phyloP scores from a whole-genome alignment of 345 rosid genomes.

The Orychophragmus violaceus region DNA sequence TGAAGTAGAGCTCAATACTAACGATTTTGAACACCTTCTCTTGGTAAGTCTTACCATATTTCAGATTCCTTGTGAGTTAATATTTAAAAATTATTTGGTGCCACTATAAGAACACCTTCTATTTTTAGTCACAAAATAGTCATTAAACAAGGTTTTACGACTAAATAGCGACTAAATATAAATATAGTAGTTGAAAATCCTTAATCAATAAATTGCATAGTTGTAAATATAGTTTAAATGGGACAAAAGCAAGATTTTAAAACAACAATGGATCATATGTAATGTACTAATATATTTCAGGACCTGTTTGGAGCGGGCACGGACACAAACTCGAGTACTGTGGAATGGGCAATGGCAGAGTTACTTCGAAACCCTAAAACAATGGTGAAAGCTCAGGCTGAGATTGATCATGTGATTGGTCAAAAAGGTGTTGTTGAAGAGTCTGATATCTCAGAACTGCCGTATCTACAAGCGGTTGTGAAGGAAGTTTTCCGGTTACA shows the following conservation, averaged over 20 bases:
- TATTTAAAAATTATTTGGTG: too few relatives aligned
- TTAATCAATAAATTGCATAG: too few relatives aligned
- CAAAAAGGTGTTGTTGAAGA: constrained; percentile 30
- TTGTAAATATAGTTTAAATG: too few relatives aligned
- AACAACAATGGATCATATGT: background rate
- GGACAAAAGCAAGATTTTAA: too few relatives aligned
- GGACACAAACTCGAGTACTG: constrained; percentile 36
- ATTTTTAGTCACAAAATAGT: too few relatives aligned
- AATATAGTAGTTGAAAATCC: too few relatives aligned
- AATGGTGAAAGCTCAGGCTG: constrained; percentile 16
- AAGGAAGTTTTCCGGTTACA: constrained; percentile 44
- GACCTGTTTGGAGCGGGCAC: constrained; percentile 40
- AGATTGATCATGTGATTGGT: constrained; percentile 27
- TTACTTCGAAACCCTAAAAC: constrained; percentile 22
- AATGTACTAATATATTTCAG: constrained; percentile 22
- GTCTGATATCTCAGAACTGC: constrained; percentile 21
- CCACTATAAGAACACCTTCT: too few relatives aligned
- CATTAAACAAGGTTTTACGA: too few relatives aligned
- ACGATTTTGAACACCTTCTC: constrained; percentile 28
- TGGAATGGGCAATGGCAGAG: constrained; percentile 38
- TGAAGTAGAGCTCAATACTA: constrained; percentile 12
- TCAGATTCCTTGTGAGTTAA: background rate
- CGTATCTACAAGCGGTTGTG: constrained; percentile 36
- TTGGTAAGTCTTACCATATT: constrained; percentile 25
- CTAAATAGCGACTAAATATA: background rate